Evolutionary conservation across 1,139 yeast species (phyloP).

Genomic region (Meyerozyma elateridarum): DNA sequence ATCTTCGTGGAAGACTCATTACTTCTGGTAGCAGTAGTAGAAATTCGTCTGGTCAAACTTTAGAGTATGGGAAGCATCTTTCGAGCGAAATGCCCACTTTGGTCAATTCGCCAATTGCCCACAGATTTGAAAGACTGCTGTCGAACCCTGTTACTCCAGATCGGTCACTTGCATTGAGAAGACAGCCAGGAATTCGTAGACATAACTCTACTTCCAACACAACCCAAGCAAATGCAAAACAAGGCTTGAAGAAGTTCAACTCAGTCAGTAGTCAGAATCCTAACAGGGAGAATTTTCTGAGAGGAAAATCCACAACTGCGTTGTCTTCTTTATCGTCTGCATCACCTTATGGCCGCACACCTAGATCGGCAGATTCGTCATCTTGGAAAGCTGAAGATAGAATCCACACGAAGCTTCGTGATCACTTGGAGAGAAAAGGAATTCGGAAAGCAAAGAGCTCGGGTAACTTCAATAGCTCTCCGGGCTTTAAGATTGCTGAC

Average conservation of each 20-base stretch:
- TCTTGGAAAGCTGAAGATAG: conserved; percentile 2
- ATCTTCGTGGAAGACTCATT: conserved; percentile 62
- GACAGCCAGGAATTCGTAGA: conserved; percentile 14
- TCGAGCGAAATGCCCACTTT: conserved; percentile 13
- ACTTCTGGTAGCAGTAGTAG: conserved; percentile 23
- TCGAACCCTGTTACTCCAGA: conserved; percentile 11
- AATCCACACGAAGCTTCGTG: conserved; percentile 4
- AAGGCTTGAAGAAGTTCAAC: conserved; percentile 18
- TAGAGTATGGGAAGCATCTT: conserved; percentile 6
- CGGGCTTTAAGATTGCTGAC: background rate
- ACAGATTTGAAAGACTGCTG: conserved; percentile 10
- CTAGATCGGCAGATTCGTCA: conserved; percentile 3
- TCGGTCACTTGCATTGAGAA: background rate
- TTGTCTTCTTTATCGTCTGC: conserved; percentile 18
- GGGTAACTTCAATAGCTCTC: conserved; percentile 21
- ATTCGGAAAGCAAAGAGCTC: conserved; percentile 36
- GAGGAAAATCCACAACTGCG: conserved; percentile 29
- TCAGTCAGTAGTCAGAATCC: conserved; percentile 22
- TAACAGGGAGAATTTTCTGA: conserved; percentile 10
- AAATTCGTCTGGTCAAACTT: conserved; percentile 1
- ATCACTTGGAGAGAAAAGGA: conserved; percentile 1
- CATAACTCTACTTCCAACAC: conserved; percentile 15
- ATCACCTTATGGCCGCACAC: conserved; percentile 6
- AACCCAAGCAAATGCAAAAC: conserved; percentile 7
- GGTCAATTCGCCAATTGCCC: conserved; percentile 23